A percentile compares a stretch with the other conserved stretches of the same genome.
Evolutionary conservation across 2,329 filamentous ascomycete species (phyloP).

Genomic region (Talaromyces amestolkiae): DNA sequence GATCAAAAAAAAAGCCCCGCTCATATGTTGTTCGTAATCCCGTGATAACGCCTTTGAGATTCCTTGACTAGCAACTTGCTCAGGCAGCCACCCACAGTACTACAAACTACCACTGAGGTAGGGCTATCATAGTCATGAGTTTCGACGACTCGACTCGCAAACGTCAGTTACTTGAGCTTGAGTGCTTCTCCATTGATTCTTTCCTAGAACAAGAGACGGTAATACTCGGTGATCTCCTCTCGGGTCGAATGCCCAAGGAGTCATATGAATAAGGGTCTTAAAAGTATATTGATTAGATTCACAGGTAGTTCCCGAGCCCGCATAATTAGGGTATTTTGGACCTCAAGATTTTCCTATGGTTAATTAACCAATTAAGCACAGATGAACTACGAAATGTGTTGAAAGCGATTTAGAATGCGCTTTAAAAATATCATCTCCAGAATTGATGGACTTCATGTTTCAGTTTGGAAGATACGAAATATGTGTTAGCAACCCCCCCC

Average conservation of each 20-base stretch:
- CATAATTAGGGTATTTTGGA: background rate
- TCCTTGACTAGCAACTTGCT: too few species aligned
- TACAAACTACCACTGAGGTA: background rate
- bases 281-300: too few species aligned
- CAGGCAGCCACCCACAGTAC: background rate
- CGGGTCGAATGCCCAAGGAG: background rate
- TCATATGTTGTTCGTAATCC: background rate
- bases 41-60: background rate
- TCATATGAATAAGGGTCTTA: background rate
- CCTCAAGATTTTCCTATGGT: background rate
- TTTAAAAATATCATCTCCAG: background rate
- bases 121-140: background rate
- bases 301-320: background rate
- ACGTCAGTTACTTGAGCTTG: background rate
- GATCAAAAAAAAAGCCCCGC: background rate
- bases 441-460: background rate
- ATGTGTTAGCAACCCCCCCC: too few species aligned
- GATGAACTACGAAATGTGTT: background rate
- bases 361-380: background rate
- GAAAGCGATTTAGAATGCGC: background rate
- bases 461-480: background rate
- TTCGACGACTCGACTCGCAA: background rate
- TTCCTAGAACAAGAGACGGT: background rate
- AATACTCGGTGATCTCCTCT: background rate
- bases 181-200: background rate